Percentiles rank a stretch among this genome's conserved stretches.
Conservation (phyloP, 2,329 filamentous ascomycete genomes). For the Clonostachys sp. region DNA sequence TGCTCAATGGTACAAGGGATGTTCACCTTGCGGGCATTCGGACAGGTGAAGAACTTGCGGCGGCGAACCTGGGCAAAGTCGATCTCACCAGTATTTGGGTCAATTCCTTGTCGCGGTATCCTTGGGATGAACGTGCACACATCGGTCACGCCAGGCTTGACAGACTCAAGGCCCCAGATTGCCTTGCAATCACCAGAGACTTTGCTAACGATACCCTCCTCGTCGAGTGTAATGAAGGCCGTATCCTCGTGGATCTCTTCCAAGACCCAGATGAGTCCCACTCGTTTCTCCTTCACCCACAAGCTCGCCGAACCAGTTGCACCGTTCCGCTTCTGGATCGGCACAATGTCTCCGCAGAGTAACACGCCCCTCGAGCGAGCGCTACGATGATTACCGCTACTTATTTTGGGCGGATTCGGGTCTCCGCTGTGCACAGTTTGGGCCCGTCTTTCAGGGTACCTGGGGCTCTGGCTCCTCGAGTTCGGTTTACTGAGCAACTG, state of each 20-base stretch:
- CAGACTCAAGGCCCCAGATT: slow-evolving; percentile 76
- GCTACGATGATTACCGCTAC: slow-evolving; percentile 57
- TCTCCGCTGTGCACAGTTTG: slow-evolving; percentile 60
- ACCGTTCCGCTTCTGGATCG: slow-evolving; percentile 93
- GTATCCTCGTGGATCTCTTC: slow-evolving; percentile 97
- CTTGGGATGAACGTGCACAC: slow-evolving; percentile 76
- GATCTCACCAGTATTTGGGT: slow-evolving; percentile 64
- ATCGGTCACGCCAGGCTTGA: slow-evolving; percentile 61
- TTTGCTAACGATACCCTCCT: slow-evolving; percentile 68
- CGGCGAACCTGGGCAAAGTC: slow-evolving; percentile 73
- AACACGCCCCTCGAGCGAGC: slow-evolving; percentile 84
- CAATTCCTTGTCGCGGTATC: slow-evolving; percentile 72
- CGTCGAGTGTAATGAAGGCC: slow-evolving; percentile 70
- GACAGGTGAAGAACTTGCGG: slow-evolving; percentile 79
- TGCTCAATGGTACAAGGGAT: slow-evolving; percentile 82
- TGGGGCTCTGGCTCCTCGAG: slow-evolving; percentile 48
- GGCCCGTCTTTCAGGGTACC: slow-evolving; percentile 48
- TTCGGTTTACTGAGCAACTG: slow-evolving; percentile 80
- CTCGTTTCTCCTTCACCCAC: slow-evolving; percentile 97
- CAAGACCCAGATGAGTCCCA: slow-evolving; percentile 93
- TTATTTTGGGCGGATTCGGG: slow-evolving; percentile 48
- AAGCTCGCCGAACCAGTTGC: slow-evolving; percentile 87
- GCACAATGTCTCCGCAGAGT: slow-evolving; percentile 95
- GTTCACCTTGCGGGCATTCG: slow-evolving; percentile 70
- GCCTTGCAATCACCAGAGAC: slow-evolving; percentile 72